These are phyloP conservation scores for Acacia crassicarpa DNA, from an alignment of 306 rosid genomes.

Conservation along the genomic window DNA sequence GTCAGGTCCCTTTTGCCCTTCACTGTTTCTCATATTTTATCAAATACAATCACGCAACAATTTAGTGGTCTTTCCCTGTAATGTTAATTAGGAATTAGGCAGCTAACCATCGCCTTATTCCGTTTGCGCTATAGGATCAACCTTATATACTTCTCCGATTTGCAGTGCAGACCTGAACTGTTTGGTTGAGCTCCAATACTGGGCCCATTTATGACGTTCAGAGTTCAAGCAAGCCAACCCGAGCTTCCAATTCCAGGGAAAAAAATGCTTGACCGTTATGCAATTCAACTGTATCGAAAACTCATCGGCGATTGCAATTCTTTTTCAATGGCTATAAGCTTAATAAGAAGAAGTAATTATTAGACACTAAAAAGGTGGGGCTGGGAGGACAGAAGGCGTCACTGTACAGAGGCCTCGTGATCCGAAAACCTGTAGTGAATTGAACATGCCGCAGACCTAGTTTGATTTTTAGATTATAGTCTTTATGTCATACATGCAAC, in stretches of 20 bases:
- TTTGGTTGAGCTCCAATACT: neutral
- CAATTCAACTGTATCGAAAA: slow-evolving; percentile 26
- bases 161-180: neutral
- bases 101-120: neutral
- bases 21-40: neutral
- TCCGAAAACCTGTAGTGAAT: slow-evolving; percentile 32
- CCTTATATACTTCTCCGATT: neutral
- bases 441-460: slow-evolving; percentile 27
- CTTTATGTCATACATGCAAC: slow-evolving; percentile 33
- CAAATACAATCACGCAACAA: neutral
- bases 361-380: too few relatives aligned
- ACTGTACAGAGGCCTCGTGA: slow-evolving; percentile 41
- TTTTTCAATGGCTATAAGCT: neutral
- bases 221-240: neutral
- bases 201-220: neutral
- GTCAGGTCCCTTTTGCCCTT: neutral
- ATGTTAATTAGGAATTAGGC: neutral
- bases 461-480: slow-evolving; percentile 33
- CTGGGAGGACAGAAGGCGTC: neutral
- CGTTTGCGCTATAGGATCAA: neutral
- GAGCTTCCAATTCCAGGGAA: too few relatives aligned
- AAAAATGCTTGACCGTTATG: slow-evolving; percentile 26
- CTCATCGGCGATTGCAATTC: neutral
- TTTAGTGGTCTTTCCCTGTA: too few relatives aligned
- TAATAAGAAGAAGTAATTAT: neutral